Conservation (phyloP, 805 yeast genomes). For the Komagataella pastoris region DNA sequence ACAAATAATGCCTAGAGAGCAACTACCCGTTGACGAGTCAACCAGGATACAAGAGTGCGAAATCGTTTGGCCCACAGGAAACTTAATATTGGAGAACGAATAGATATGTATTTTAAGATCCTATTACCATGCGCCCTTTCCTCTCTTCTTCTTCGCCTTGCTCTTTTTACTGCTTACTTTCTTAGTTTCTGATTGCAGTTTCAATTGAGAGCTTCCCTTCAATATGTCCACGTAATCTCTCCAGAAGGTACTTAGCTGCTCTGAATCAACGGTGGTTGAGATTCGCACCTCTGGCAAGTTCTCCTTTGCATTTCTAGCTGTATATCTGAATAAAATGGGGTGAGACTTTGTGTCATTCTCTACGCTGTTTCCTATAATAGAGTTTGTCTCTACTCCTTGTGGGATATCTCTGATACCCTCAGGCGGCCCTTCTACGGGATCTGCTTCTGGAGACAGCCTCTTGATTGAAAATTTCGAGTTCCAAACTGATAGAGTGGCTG, state of each 20-base stretch:
- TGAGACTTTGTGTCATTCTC: neutral
- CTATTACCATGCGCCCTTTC: neutral
- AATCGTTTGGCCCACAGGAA: slow-evolving; percentile 52
- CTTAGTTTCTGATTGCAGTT: neutral
- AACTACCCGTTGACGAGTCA: slow-evolving; percentile 18
- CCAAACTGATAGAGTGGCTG: neutral
- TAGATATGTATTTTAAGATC: neutral
- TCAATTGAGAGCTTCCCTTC: neutral
- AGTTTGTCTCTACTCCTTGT: neutral
- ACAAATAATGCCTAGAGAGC: slow-evolving; percentile 44
- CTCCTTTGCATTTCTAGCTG: neutral
- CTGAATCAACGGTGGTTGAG: neutral
- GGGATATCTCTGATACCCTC: neutral
- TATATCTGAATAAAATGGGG: neutral
- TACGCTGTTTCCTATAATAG: neutral
- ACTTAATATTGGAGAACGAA: slow-evolving; percentile 21
- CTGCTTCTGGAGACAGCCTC: neutral
- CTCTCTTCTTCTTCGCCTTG: neutral
- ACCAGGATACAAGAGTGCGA: slow-evolving; percentile 25
- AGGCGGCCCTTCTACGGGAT: neutral
- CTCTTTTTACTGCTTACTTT: neutral
- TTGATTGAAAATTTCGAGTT: neutral
- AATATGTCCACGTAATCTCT: neutral
- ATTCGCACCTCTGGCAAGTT: neutral
- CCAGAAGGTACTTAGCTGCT: neutral